Evolutionary conservation across 164 flowering plant genomes (phyloP), one percentile per base, ranked within the genome.

Genomic region (Vitis labrusca): DNA sequence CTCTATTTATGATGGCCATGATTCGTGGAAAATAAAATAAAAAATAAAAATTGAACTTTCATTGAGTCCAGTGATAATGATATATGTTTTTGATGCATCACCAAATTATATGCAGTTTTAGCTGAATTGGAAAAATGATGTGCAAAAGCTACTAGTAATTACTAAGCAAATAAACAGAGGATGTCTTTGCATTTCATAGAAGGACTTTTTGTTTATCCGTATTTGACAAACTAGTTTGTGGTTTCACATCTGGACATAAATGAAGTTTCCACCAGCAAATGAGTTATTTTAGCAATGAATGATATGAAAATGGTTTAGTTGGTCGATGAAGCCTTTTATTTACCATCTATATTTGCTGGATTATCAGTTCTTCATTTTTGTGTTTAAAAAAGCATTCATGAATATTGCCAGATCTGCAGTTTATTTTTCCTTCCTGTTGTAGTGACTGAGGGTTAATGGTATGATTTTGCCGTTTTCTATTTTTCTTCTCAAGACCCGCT

Each of bases 401-500:
- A 53, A 53, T 53, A 53, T 61, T 37, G 19, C 47, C 16, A 32
- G 32, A 9, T 49, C 44, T 50, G 32, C 56, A 12, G 9, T 48
- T 44, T 66, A 8, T 50, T 61, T 62, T 8, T 17, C 12, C 37
- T 51, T 74, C 6, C 9, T 50, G n/a, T 16, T 66, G 9, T 14
- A 13, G 44, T 32, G 15, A 12, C 16, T 64, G 19, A 44, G 27
- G 65, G 15, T 51, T 67, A 11, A 54, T 10, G 61, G 61, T 55
- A 13, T 65, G 44, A 10, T 54, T 54, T 32, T 14, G 29, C 9
- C 57, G 12, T 54, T 29, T 59, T 29, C 27, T 10, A 8, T 68
- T 65, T 57, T 67, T 61, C 7, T 61, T 30, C 61, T 68, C 56
- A 60, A 92, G 98, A 92, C 94, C 50, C 97, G 91, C 71, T 75